A percentile compares a stretch with the other conserved stretches of the same genome.
These are phyloP conservation scores for Parietaria judaica DNA, from an alignment of 306 rosid genomes.

Conservation along the genomic window DNA sequence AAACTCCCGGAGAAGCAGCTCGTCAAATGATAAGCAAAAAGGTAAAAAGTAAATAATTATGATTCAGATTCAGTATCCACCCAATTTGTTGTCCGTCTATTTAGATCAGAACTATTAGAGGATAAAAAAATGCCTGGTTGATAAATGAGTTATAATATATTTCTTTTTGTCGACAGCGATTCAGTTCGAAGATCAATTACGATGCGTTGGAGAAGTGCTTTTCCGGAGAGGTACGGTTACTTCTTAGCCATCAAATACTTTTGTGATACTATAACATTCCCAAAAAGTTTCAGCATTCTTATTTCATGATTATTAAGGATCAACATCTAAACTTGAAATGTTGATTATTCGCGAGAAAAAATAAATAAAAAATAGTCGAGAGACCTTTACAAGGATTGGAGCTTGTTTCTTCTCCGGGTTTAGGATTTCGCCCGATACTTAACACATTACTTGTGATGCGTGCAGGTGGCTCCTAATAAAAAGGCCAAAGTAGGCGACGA, in stretches of 20 bases:
- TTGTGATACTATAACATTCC: background rate
- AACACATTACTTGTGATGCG: background rate
- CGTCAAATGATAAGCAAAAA: conserved; percentile 50
- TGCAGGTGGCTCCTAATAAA: conserved; percentile 13
- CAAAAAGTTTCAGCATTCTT: background rate
- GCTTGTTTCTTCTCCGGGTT: too few species aligned
- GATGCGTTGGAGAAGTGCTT: conserved; percentile 44
- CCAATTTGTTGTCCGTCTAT: background rate
- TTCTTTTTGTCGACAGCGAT: conserved; percentile 40
- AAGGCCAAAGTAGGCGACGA: conserved; percentile 6
- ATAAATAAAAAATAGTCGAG: too few species aligned
- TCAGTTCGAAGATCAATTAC: conserved; percentile 54
- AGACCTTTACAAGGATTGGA: too few species aligned
- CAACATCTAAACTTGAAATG: too few species aligned
- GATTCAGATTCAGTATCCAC: too few species aligned
- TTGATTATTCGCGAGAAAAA: too few species aligned
- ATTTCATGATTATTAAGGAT: background rate
- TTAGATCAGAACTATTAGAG: background rate
- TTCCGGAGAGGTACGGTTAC: conserved; percentile 33
- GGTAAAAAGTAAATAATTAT: conserved; percentile 22
- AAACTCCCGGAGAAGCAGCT: conserved; percentile 64
- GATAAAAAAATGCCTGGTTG: background rate
- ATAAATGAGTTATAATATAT: background rate
- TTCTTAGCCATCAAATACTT: background rate
- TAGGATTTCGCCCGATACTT: too few species aligned